These are phyloP conservation scores for Fomes fomentarius DNA, from an alignment of 1,284 basidiomycete species.

Conservation along the genomic window DNA sequence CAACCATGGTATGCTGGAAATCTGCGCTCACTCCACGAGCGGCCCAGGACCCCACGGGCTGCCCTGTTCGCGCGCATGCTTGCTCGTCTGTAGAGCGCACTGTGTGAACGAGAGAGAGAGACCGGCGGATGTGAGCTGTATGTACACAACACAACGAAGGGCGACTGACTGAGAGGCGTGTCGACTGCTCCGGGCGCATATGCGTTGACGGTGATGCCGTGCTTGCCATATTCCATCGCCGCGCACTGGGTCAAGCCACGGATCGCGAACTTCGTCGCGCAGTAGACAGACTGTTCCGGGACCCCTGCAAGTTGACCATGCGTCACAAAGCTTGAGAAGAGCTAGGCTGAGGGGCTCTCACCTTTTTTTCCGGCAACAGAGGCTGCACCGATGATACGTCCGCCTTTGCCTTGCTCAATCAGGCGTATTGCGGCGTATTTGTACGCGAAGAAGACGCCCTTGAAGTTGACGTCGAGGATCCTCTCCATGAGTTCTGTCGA, in stretches of 20 bases:
- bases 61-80: background rate
- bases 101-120: background rate
- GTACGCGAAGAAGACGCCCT: slow-evolving; percentile 36
- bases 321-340: too few species aligned
- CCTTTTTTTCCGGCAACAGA: slow-evolving; percentile 25
- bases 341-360: too few species aligned
- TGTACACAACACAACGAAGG: background rate
- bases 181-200: slow-evolving; percentile 28
- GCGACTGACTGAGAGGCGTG: slow-evolving; percentile 23
- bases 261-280: slow-evolving; percentile 29
- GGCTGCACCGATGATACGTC: slow-evolving; percentile 33
- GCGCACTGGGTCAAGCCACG: slow-evolving; percentile 28
- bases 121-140: background rate
- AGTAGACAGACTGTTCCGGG: slow-evolving; percentile 22
- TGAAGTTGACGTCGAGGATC: slow-evolving; percentile 31
- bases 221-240: slow-evolving; percentile 26
- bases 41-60: background rate
- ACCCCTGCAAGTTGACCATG: too few species aligned
- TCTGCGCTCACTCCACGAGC: background rate
- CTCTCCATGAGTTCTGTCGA: slow-evolving; percentile 14
- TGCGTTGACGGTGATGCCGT: slow-evolving; percentile 29
- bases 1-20: slow-evolving; percentile 30
- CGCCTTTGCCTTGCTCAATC: slow-evolving; percentile 37
- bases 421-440: slow-evolving; percentile 38
- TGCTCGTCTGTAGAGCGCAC: background rate